Conservation (phyloP, 306 rosid species). For the barrel medic (Medicago truncatula) region MtrunA17r5.0-ANR NC_053044.1:52051501-52052000, state of each 20-base stretch:
- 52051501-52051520: constrained; percentile 72
- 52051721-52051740: too few relatives aligned
- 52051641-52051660: constrained; percentile 5
- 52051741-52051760: too few relatives aligned
- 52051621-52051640: constrained; percentile 2
- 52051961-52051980: background rate
- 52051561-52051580: constrained; percentile 14
- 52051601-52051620: constrained; percentile 22
- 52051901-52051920: background rate
- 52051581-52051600: too few relatives aligned
- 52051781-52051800: too few relatives aligned
- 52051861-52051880: too few relatives aligned
- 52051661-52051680: constrained; percentile 7
- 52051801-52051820: background rate
- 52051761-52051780: too few relatives aligned
- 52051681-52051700: too few relatives aligned
- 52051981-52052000: background rate
- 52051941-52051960: background rate
- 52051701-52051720: too few relatives aligned
- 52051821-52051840: too few relatives aligned
- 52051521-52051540: constrained; percentile 2
- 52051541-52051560: constrained; percentile 20
- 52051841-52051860: too few relatives aligned
- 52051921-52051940: background rate
- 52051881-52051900: too few relatives aligned